These are phyloP conservation scores for Crithidia sp. DNA, from an alignment of 208 protist species.

Conservation along the genomic window DNA sequence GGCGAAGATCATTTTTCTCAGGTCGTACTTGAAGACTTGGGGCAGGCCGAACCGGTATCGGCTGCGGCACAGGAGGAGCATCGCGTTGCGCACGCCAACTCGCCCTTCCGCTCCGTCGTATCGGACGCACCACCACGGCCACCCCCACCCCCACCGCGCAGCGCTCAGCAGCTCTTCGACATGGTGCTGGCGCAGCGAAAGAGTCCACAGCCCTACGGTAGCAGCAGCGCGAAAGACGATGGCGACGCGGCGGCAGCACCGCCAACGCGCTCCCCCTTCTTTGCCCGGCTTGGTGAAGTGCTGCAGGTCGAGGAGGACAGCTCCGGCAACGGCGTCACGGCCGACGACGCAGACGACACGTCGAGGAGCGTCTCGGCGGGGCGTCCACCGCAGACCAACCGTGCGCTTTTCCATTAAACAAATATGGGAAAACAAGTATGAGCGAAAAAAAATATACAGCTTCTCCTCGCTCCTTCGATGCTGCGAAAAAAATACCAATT, in stretches of 20 bases:
- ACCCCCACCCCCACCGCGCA: neutral
- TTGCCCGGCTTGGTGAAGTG: slow-evolving; percentile 1
- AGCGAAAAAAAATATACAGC: neutral
- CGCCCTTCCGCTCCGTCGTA: slow-evolving; percentile 18
- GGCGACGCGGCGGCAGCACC: slow-evolving; percentile 12
- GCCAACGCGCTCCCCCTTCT: slow-evolving; percentile 16
- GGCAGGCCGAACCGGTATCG: no score
- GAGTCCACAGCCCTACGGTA: neutral
- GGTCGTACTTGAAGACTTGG: no score
- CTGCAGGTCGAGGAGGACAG: neutral
- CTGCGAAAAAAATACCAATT: no score
- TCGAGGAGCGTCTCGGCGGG: neutral
- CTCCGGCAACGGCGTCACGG: neutral
- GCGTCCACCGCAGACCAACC: slow-evolving; percentile 15
- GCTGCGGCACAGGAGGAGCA: no score
- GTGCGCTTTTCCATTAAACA: slow-evolving; percentile 24
- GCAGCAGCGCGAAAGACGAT: neutral
- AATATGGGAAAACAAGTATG: neutral
- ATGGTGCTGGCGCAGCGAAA: slow-evolving; percentile 21
- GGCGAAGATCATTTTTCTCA: no score
- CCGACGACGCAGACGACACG: neutral
- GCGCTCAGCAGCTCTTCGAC: slow-evolving; percentile 36
- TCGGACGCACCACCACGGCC: neutral
- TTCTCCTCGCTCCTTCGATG: neutral
- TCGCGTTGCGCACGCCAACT: slow-evolving; percentile 1